These are phyloP conservation scores for Davidsoniella neocaledoniae DNA, from an alignment of 2,329 filamentous ascomycete genomes.

Conservation along the genomic window DNA sequence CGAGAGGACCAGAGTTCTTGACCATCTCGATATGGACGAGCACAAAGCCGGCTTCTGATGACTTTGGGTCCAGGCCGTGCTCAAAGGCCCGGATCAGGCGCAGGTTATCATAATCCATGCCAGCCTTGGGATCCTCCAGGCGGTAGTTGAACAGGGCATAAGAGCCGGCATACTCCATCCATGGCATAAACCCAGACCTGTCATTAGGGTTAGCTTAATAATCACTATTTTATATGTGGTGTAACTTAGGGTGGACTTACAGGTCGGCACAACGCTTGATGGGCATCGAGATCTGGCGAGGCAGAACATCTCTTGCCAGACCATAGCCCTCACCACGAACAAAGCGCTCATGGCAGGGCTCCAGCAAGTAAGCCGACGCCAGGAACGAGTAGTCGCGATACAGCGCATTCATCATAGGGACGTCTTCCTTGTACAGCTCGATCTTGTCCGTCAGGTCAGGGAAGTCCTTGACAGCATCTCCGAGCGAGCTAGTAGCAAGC, in stretches of 20 bases:
- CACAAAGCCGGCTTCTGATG: constrained; percentile 91
- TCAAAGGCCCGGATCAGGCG: constrained; percentile 85
- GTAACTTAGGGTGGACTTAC: constrained; percentile 35
- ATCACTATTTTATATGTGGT: neutral
- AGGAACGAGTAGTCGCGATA: constrained; percentile 89
- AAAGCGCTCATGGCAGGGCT: constrained; percentile 70
- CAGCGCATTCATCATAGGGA: constrained; percentile 66
- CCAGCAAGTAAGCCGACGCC: constrained; percentile 74
- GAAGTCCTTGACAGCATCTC: constrained; percentile 56
- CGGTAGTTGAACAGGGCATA: constrained; percentile 55
- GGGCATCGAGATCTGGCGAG: constrained; percentile 58
- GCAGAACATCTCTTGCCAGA: constrained; percentile 55
- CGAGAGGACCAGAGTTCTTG: constrained; percentile 60
- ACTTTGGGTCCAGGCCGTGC: constrained; percentile 66
- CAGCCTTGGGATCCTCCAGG: constrained; percentile 36
- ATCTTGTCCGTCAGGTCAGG: constrained; percentile 60
- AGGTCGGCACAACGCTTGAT: constrained; percentile 72
- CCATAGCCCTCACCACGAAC: constrained; percentile 61
- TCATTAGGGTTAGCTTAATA: neutral
- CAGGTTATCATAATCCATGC: constrained; percentile 49
- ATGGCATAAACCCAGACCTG: constrained; percentile 63
- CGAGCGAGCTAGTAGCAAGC: constrained; percentile 56
- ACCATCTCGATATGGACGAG: constrained; percentile 95
- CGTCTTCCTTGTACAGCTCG: constrained; percentile 54
- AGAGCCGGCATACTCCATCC: constrained; percentile 69